Evolutionary conservation across 345 rosid genomes (phyloP), one percentile per base, ranked within the genome.

Genomic region (Moringa oleifera): DNA sequence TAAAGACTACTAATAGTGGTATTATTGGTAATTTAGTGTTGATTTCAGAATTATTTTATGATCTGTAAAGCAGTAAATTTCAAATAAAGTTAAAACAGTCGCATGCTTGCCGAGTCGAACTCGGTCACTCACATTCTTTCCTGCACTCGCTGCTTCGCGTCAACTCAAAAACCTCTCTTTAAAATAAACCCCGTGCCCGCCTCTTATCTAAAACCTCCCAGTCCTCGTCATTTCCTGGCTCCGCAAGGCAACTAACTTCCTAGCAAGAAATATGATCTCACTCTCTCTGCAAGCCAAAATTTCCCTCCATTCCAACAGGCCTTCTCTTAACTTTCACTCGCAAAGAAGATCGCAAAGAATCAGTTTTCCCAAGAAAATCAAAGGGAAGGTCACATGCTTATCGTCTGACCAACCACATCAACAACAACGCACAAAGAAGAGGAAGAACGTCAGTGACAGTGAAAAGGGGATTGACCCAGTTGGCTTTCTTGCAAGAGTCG

Each of bases 401-500:
- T 67, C 78, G 24, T 74, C 78, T 22, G 70, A 65, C 13, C 63
- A 52, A 37, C 68, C 67, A 7, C 70, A 73, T 21, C 77, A 69
- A 52, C 68, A 65, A 51, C 57, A 65, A 33, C 67, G 65, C 53
- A 58, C 57, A 19, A 56, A 74, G 45, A 23, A 55, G 37, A 16
- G 25, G 70, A 68, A 64, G 63, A 65, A 57, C 58, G 46, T 17
- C 18, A 69, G 13, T 47, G 74, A 66, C 0, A 52, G 71, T 2
- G 78, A 74, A 0, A 0, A 70, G 37, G 78, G 74, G 47, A 57
- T 74, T 13, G 74, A 74, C 65, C 78, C 78, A 20, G 81, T 80
- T 67, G 93, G 93, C 57, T 87, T 87, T 69, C 86, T 93, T 47
- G 68, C 80, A 4, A 88, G 69, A 79, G 77, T 76, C 28, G 92